These are phyloP conservation scores for Athelia sp. DNA, from an alignment of 1,284 basidiomycete genomes.

Conservation along the genomic window DNA sequence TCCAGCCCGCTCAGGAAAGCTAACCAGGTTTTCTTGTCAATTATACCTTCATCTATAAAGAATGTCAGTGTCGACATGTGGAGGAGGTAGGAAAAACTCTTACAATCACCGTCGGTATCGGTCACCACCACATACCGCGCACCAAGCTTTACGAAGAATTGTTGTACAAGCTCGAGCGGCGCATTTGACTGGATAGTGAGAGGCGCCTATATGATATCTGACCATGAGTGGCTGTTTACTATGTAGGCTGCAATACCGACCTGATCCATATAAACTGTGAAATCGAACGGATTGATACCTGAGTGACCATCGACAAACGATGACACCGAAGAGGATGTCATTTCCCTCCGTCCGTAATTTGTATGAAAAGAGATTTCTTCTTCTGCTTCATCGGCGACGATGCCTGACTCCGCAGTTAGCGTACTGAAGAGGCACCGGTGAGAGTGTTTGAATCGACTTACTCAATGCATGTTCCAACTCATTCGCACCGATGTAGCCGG, in stretches of 20 bases:
- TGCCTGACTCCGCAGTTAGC: slow-evolving; percentile 41
- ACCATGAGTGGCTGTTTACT: neutral
- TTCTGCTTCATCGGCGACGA: slow-evolving; percentile 72
- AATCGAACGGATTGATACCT: slow-evolving; percentile 68
- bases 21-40: slow-evolving; percentile 93
- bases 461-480: slow-evolving; percentile 94
- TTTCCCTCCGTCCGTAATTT: slow-evolving; percentile 33
- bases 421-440: neutral
- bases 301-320: slow-evolving; percentile 45
- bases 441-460: slow-evolving; percentile 35
- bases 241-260: slow-evolving; percentile 34
- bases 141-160: slow-evolving; percentile 89
- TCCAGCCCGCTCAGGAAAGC: slow-evolving; percentile 75
- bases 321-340: slow-evolving; percentile 52
- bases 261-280: slow-evolving; percentile 88
- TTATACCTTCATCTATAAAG: slow-evolving; percentile 75
- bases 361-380: slow-evolving; percentile 62
- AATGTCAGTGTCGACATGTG: slow-evolving; percentile 4
- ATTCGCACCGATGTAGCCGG: slow-evolving; percentile 90
- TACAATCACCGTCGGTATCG: slow-evolving; percentile 80
- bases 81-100: slow-evolving; percentile 24
- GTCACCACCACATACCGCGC: slow-evolving; percentile 86
- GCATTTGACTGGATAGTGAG: slow-evolving; percentile 79
- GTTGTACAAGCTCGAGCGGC: slow-evolving; percentile 86
- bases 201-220: slow-evolving; percentile 55